Evolutionary conservation across 352 stramenopile species (phyloP).

Genomic region (Aphanomyces astaci): DNA sequence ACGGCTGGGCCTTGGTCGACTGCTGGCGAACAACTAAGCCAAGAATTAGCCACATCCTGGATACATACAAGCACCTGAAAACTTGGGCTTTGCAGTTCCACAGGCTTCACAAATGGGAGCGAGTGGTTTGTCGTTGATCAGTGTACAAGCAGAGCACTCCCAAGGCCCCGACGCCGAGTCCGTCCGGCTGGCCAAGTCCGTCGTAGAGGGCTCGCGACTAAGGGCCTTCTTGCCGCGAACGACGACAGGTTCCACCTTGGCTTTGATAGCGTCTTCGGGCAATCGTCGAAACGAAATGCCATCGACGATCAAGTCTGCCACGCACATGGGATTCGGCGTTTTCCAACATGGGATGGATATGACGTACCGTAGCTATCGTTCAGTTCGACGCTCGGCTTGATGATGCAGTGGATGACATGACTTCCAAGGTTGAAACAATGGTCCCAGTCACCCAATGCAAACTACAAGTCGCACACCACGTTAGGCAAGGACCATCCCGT

Average conservation of each 20-base stretch:
- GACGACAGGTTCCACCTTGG: conserved; percentile 29
- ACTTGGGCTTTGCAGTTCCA: conserved; percentile 41
- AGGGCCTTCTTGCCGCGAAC: conserved; percentile 28
- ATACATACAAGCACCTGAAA: background rate
- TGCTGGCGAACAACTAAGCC: background rate
- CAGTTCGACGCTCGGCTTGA: conserved; percentile 76
- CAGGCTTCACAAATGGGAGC: conserved; percentile 70
- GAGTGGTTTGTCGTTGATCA: conserved; percentile 70
- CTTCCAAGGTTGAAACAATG: conserved; percentile 77
- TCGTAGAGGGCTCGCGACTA: conserved; percentile 11
- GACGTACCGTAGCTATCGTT: conserved; percentile 78
- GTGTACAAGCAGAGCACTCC: conserved; percentile 62
- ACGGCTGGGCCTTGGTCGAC: too few species aligned
- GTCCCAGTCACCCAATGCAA: conserved; percentile 57
- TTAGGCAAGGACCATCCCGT: too few species aligned
- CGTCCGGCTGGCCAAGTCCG: background rate
- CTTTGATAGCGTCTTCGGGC: conserved; percentile 46
- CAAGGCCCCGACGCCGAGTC: conserved; percentile 28
- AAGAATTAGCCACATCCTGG: background rate
- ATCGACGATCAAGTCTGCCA: conserved; percentile 69
- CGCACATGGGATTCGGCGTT: background rate
- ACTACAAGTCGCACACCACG: too few species aligned
- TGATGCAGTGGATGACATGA: conserved; percentile 77
- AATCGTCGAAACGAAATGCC: conserved; percentile 69
- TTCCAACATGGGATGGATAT: background rate